Percentiles rank a stretch among this genome's conserved stretches.
These are phyloP conservation scores for Neopestalotiopsis clavispora DNA, from an alignment of 2,329 filamentous ascomycete species.

Conservation along the genomic window DNA sequence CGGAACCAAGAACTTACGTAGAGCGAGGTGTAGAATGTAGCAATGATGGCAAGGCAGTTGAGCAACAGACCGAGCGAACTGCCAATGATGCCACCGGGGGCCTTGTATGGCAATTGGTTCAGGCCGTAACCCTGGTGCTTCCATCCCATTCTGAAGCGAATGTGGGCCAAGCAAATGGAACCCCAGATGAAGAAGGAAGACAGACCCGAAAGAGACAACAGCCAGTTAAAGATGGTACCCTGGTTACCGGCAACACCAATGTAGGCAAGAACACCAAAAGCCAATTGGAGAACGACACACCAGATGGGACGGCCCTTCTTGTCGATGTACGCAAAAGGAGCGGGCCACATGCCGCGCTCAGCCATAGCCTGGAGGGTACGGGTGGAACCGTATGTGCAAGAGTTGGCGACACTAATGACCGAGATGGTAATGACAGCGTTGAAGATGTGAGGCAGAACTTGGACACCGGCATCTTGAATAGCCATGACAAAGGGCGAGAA, in stretches of 20 bases:
- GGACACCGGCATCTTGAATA: constrained; percentile 54
- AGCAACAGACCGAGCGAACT: constrained; percentile 72
- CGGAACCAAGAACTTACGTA: constrained; percentile 43
- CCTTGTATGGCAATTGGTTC: constrained; percentile 52
- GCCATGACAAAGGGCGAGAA: constrained; percentile 57
- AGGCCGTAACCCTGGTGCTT: constrained; percentile 58
- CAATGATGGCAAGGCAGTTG: constrained; percentile 70
- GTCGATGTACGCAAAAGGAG: constrained; percentile 65
- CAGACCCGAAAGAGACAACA: constrained; percentile 73
- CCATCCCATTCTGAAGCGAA: constrained; percentile 69
- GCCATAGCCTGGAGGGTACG: constrained; percentile 57
- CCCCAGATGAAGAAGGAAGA: constrained; percentile 79
- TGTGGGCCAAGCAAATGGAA: constrained; percentile 68
- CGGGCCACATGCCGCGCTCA: constrained; percentile 56
- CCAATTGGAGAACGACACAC: constrained; percentile 56
- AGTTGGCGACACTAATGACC: constrained; percentile 57
- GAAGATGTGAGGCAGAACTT: constrained; percentile 55
- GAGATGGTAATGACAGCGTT: constrained; percentile 58
- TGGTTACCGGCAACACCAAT: constrained; percentile 51
- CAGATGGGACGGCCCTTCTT: constrained; percentile 63
- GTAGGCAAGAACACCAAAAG: constrained; percentile 65
- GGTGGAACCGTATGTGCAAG: constrained; percentile 55
- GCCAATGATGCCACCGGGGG: constrained; percentile 63
- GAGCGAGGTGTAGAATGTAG: constrained; percentile 73
- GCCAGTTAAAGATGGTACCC: constrained; percentile 63